phyloP scores from a whole-genome alignment of 2,329 filamentous ascomycete species.

The Colletotrichum plurivorum region DNA sequence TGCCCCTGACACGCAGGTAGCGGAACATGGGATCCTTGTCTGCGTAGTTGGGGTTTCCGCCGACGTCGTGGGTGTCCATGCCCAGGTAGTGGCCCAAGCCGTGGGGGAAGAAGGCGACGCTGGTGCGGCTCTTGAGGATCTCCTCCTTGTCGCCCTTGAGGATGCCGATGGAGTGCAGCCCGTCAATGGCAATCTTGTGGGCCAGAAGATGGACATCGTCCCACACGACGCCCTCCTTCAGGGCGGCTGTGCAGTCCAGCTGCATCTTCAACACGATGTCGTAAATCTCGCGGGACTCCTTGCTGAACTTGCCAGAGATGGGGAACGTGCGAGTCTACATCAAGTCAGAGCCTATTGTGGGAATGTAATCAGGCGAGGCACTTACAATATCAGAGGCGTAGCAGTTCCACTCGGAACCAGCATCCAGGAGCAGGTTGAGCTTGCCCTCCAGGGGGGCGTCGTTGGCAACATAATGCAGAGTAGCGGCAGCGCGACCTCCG shows the following conservation, averaged over 20 bases:
- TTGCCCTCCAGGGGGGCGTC: slow-evolving; percentile 78
- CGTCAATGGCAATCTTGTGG: slow-evolving; percentile 85
- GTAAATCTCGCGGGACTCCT: slow-evolving; percentile 82
- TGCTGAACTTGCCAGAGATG: slow-evolving; percentile 78
- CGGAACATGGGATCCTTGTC: slow-evolving; percentile 89
- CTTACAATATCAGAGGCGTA: slow-evolving; percentile 76
- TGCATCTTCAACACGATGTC: slow-evolving; percentile 91
- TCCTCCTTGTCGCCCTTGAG: slow-evolving; percentile 77
- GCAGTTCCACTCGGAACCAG: slow-evolving; percentile 81
- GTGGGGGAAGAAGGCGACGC: slow-evolving; percentile 91
- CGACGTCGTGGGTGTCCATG: slow-evolving; percentile 92
- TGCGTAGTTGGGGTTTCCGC: slow-evolving; percentile 81
- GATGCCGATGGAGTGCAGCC: slow-evolving; percentile 82
- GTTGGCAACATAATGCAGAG: slow-evolving; percentile 90
- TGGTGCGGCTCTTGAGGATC: slow-evolving; percentile 84
- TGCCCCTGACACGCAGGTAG: slow-evolving; percentile 85
- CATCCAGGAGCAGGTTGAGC: slow-evolving; percentile 86
- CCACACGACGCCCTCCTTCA: slow-evolving; percentile 83
- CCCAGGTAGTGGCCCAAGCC: slow-evolving; percentile 92
- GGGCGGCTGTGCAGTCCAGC: slow-evolving; percentile 77
- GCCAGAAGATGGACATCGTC: slow-evolving; percentile 86
- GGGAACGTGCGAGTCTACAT: slow-evolving; percentile 87
- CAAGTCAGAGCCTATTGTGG: slow-evolving; percentile 53
- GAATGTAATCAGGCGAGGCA: neutral
- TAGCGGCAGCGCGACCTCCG: slow-evolving; percentile 83